Evolutionary conservation across 1,139 yeast genomes (phyloP).

Genomic region (Saccharomyces pastorianus): DNA sequence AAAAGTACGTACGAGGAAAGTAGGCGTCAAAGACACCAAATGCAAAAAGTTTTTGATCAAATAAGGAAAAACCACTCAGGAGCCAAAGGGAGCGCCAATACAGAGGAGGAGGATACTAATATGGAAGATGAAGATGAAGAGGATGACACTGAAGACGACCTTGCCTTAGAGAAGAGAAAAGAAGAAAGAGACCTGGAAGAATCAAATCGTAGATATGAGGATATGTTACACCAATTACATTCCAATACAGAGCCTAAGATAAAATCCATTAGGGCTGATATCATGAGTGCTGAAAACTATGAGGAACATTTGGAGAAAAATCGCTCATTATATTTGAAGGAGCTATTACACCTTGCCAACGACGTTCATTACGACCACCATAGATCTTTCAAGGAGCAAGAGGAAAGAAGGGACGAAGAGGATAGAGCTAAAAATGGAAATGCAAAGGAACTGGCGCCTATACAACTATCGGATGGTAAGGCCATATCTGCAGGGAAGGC

Average conservation of each 20-base stretch:
- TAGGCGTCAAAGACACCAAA: conserved; percentile 42
- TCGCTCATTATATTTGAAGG: conserved; percentile 19
- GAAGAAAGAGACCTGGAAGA: conserved; percentile 21
- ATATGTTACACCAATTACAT: conserved; percentile 17
- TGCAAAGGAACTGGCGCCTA: neutral
- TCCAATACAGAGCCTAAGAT: conserved; percentile 20
- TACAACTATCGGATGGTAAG: neutral
- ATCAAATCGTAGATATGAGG: conserved; percentile 21
- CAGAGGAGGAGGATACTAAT: conserved; percentile 22
- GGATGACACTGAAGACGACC: conserved; percentile 18
- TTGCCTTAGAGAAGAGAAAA: conserved; percentile 22
- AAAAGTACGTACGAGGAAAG: conserved; percentile 47
- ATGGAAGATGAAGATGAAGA: conserved; percentile 18
- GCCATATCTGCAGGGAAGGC: conserved; percentile 1
- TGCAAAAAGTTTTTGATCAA: conserved; percentile 46
- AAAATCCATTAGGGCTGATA: conserved; percentile 16
- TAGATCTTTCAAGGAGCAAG: conserved; percentile 21
- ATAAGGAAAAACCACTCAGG: conserved; percentile 30
- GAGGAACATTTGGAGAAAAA: conserved; percentile 14
- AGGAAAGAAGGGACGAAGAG: conserved; percentile 16
- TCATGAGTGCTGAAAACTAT: conserved; percentile 20
- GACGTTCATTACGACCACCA: conserved; percentile 26
- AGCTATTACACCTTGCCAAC: conserved; percentile 17
- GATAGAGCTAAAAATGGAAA: conserved; percentile 17
- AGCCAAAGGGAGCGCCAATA: conserved; percentile 16